These are phyloP conservation scores for Lanmaoa pseudosensibilis DNA, from an alignment of 768 basidiomycete genomes.

Conservation along the genomic window DNA sequence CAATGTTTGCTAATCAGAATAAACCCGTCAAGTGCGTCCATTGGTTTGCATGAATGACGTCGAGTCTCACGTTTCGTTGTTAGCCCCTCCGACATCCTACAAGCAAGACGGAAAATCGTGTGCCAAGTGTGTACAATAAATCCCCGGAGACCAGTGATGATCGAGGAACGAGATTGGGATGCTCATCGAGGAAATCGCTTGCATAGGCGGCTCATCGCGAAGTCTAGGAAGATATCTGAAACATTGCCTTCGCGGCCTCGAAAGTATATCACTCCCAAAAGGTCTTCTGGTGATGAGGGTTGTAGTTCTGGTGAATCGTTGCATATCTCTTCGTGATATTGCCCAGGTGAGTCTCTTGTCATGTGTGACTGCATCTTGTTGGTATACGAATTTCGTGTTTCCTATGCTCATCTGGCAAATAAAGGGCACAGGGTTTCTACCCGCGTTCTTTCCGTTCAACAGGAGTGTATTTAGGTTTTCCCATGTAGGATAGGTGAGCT, in stretches of 20 bases:
- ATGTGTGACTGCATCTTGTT: neutral
- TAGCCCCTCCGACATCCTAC: slow-evolving; percentile 59
- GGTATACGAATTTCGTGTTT: neutral
- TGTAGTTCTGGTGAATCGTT: slow-evolving; percentile 1
- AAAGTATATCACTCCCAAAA: neutral
- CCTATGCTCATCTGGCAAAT: neutral
- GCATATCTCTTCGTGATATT: slow-evolving; percentile 8
- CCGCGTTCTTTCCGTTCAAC: neutral
- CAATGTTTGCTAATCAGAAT: slow-evolving; percentile 46
- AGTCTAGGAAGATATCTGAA: slow-evolving; percentile 20
- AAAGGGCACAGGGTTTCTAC: neutral
- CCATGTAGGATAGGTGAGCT: slow-evolving; percentile 3
- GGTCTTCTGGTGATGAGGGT: slow-evolving; percentile 7
- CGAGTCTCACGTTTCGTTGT: slow-evolving; percentile 11
- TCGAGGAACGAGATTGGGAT: slow-evolving; percentile 58
- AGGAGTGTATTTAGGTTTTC: neutral
- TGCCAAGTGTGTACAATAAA: slow-evolving; percentile 67
- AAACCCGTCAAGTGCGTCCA: slow-evolving; percentile 49
- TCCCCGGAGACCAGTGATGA: slow-evolving; percentile 56
- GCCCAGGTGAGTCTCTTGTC: slow-evolving; percentile 10
- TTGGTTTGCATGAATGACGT: slow-evolving; percentile 1
- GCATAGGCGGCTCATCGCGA: slow-evolving; percentile 51
- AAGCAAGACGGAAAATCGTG: slow-evolving; percentile 54
- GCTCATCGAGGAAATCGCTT: slow-evolving; percentile 54
- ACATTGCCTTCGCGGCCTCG: neutral